Conservation (phyloP, 345 rosid genomes). For the Gynandropsis gynandra region DNA sequence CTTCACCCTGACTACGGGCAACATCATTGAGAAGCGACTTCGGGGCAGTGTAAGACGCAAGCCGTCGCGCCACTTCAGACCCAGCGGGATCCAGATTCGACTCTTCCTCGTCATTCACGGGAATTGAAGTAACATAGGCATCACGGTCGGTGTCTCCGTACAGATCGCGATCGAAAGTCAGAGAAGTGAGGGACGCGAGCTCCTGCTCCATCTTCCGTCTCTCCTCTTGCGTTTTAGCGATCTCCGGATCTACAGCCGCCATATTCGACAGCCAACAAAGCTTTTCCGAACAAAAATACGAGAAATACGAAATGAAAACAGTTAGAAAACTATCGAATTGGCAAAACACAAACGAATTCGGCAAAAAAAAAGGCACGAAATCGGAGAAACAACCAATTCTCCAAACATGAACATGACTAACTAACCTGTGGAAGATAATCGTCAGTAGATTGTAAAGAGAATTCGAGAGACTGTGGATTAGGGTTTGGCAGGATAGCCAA, state of each 20-base stretch:
- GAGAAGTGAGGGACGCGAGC: conserved; percentile 62
- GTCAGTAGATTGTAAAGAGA: too few relatives aligned
- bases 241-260: conserved; percentile 60
- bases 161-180: conserved; percentile 70
- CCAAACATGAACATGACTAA: too few relatives aligned
- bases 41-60: conserved; percentile 89
- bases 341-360: neutral
- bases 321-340: conserved; percentile 3
- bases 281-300: conserved; percentile 1
- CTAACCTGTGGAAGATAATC: too few relatives aligned
- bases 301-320: neutral
- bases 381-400: too few relatives aligned
- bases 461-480: too few relatives aligned
- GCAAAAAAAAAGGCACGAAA: too few relatives aligned
- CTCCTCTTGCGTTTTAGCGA: conserved; percentile 81
- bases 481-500: too few relatives aligned
- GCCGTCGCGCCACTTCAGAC: conserved; percentile 62
- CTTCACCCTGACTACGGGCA: conserved; percentile 54
- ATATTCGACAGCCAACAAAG: conserved; percentile 22
- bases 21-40: conserved; percentile 68
- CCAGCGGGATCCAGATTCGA: conserved; percentile 46
- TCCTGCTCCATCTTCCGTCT: conserved; percentile 63
- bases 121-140: conserved; percentile 59
- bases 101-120: conserved; percentile 84
- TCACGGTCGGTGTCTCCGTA: conserved; percentile 70